Conservation (phyloP, 2,329 filamentous ascomycete genomes). For the Botrytis galanthina region DNA sequence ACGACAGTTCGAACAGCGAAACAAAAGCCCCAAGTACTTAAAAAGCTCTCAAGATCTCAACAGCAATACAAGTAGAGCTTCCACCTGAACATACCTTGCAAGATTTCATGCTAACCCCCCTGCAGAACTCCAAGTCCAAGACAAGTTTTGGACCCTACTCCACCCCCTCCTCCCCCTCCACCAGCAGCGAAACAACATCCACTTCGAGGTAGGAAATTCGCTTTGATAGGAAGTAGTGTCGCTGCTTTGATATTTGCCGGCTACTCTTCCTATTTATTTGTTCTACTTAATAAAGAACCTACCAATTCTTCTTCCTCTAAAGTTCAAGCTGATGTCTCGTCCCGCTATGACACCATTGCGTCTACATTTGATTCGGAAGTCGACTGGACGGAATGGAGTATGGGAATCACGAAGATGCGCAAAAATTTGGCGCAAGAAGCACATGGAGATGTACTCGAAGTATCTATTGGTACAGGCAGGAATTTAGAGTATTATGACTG, state of each 20-base stretch:
- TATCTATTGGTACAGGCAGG: slow-evolving; percentile 61
- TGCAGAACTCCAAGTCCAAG: slow-evolving; percentile 28
- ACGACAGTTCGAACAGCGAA: slow-evolving; percentile 6
- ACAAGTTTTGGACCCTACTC: slow-evolving; percentile 11
- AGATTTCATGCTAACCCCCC: background rate
- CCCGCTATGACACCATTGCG: slow-evolving; percentile 42
- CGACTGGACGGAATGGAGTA: slow-evolving; percentile 55
- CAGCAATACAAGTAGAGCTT: slow-evolving; percentile 15
- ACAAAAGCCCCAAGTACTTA: background rate
- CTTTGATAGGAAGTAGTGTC: slow-evolving; percentile 29
- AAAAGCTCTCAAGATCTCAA: background rate
- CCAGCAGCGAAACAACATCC: slow-evolving; percentile 26
- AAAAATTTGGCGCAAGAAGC: slow-evolving; percentile 48
- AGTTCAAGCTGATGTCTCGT: slow-evolving; percentile 36
- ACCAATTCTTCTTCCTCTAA: slow-evolving; percentile 27
- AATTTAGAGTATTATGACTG: slow-evolving; percentile 61
- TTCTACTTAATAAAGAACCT: slow-evolving; percentile 32
- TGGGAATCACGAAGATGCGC: slow-evolving; percentile 54
- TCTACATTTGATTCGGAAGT: slow-evolving; percentile 58
- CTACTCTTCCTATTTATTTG: slow-evolving; percentile 40
- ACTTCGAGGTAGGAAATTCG: slow-evolving; percentile 30
- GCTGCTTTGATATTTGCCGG: slow-evolving; percentile 22
- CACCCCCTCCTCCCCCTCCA: slow-evolving; percentile 4
- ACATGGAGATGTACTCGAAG: slow-evolving; percentile 58
- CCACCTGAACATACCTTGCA: background rate